Evolutionary conservation across 176 grass and related monocot species (phyloP).

Genomic region (Rhynchospora breviuscula): DNA sequence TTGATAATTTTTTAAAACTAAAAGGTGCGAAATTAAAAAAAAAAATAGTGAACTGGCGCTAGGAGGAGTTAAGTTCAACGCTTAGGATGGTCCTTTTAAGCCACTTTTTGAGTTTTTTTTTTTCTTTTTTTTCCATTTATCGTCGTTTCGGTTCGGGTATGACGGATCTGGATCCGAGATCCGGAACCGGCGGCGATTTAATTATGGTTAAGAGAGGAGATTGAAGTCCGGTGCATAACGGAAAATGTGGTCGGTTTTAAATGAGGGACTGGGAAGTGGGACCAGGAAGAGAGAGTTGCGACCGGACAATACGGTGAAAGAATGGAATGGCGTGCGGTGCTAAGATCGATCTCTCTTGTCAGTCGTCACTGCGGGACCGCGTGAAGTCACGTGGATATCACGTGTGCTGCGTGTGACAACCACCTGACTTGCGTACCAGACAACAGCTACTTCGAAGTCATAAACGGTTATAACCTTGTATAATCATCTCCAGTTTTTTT

Average conservation of each 20-base stretch:
- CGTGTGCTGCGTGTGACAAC: slow-evolving; percentile 7
- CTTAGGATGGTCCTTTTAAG: not conserved
- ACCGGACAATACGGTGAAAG: not conserved
- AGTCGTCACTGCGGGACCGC: not conserved
- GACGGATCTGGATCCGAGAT: slow-evolving; percentile 2
- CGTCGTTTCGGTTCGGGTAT: not conserved
- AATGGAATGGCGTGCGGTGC: not conserved
- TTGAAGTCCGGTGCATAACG: not conserved
- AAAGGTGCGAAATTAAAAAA: slow-evolving; percentile 15
- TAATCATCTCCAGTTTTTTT: not conserved
- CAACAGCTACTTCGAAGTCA: not conserved
- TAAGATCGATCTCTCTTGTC: not conserved
- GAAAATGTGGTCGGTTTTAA: not conserved
- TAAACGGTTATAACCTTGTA: not conserved
- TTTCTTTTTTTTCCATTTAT: too few species aligned
- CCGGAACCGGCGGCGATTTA: slow-evolving; percentile 9
- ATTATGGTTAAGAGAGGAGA: not conserved
- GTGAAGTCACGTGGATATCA: slow-evolving; percentile 28
- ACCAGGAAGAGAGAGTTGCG: not conserved
- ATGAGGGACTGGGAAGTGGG: not conserved
- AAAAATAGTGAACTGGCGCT: slow-evolving; percentile 11
- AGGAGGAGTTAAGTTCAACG: not conserved
- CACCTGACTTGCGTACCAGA: not conserved
- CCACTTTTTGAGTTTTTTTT: not conserved
- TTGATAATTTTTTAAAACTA: slow-evolving; percentile 16